Evolutionary conservation across 2,329 filamentous ascomycete species (phyloP).

Genomic region (Colletotrichum melonis): DNA sequence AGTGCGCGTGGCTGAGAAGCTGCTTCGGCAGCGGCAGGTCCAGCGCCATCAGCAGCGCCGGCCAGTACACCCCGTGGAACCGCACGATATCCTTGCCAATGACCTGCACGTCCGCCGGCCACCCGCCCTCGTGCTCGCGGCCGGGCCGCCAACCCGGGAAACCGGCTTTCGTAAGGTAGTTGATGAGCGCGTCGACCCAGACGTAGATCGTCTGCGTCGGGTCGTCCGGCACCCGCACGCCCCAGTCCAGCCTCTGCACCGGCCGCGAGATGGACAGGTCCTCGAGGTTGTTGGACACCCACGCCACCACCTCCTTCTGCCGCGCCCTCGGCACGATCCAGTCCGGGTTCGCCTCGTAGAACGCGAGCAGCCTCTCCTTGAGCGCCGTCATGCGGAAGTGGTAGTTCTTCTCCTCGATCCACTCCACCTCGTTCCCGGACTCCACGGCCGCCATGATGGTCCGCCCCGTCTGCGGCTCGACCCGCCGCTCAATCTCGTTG

Average conservation of each 20-base stretch:
- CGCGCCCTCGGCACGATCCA: constrained; percentile 81
- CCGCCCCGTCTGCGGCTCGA: constrained; percentile 84
- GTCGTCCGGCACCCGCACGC: constrained; percentile 88
- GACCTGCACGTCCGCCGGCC: constrained; percentile 93
- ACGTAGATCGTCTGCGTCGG: constrained; percentile 93
- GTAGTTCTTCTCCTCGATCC: constrained; percentile 93
- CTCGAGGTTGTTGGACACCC: constrained; percentile 81
- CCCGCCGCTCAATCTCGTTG: constrained; percentile 75
- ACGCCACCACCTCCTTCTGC: constrained; percentile 82
- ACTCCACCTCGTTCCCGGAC: constrained; percentile 93
- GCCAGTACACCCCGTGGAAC: constrained; percentile 99
- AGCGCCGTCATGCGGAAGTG: constrained; percentile 92
- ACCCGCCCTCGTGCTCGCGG: constrained; percentile 71
- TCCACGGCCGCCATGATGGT: constrained; percentile 87
- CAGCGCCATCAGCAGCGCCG: constrained; percentile 91
- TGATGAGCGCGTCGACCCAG: constrained; percentile 95
- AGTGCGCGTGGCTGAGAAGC: constrained; percentile 91
- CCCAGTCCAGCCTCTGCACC: constrained; percentile 82
- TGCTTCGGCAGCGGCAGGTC: constrained; percentile 81
- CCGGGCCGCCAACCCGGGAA: constrained; percentile 81
- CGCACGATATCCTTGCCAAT: constrained; percentile 97
- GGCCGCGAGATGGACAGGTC: constrained; percentile 93
- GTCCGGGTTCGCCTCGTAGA: constrained; percentile 81
- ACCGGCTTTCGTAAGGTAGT: constrained; percentile 89
- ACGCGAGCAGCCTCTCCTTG: constrained; percentile 79